These are phyloP conservation scores for Aspergillus latus DNA, from an alignment of 2,329 filamentous ascomycete species.

Conservation along the genomic window DNA sequence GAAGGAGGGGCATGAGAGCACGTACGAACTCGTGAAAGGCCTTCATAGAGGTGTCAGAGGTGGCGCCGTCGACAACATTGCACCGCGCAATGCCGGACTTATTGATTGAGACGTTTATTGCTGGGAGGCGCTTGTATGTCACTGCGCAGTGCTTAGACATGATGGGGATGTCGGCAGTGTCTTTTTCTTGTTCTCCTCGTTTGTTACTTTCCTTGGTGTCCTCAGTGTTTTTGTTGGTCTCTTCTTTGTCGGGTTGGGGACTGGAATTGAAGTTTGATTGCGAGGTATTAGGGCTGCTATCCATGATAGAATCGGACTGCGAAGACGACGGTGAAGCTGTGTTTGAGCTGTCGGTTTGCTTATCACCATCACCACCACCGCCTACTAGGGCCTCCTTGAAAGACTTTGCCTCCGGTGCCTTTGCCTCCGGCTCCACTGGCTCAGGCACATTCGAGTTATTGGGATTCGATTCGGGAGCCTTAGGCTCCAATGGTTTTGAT, in stretches of 20 bases:
- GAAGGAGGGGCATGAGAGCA: background rate
- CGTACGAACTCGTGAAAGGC: constrained; percentile 11
- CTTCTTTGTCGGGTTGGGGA: background rate
- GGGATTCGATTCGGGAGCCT: background rate
- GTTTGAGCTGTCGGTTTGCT: background rate
- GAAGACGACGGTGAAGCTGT: background rate
- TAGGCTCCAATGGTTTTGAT: background rate
- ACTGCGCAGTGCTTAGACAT: background rate
- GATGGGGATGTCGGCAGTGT: background rate
- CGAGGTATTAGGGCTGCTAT: background rate
- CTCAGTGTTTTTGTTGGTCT: background rate
- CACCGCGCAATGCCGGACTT: constrained; percentile 9
- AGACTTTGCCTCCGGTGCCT: background rate
- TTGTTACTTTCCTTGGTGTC: background rate
- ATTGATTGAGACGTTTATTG: background rate
- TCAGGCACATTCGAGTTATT: background rate
- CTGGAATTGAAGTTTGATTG: background rate
- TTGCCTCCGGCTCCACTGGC: background rate
- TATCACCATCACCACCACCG: background rate
- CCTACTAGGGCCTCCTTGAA: background rate
- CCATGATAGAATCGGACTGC: background rate
- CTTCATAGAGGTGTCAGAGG: constrained; percentile 4
- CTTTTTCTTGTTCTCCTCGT: background rate
- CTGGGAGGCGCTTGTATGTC: constrained; percentile 5
- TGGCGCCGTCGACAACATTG: constrained; percentile 10